Conservation (phyloP, 768 basidiomycete genomes). For the Phlebiopsis gigantea region DNA sequence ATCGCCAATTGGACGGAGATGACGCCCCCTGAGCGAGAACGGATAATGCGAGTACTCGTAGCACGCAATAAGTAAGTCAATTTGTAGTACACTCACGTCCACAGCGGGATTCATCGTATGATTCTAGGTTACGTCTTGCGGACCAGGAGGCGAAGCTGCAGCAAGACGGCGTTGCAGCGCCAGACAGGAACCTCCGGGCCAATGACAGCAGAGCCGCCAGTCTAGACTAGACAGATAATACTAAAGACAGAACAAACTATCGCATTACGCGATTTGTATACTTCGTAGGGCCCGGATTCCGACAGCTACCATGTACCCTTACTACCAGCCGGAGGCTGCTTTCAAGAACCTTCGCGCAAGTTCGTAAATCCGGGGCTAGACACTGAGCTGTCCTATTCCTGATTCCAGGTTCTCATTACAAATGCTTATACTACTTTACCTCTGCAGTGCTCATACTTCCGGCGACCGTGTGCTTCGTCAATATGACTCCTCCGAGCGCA, state of each 20-base stretch:
- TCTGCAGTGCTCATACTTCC: too few relatives aligned
- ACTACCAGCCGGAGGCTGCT: too few relatives aligned
- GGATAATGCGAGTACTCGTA: slow-evolving; percentile 7
- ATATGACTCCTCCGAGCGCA: too few relatives aligned
- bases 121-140: slow-evolving; percentile 1
- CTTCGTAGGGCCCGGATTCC: too few relatives aligned
- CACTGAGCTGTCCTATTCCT: too few relatives aligned
- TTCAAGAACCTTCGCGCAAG: too few relatives aligned
- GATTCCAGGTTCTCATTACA: too few relatives aligned
- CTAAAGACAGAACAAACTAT: background rate
- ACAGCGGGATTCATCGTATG: background rate
- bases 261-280: background rate
- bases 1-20: slow-evolving; percentile 14
- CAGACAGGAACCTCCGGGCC: background rate
- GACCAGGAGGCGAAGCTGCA: slow-evolving; percentile 5
- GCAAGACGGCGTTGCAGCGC: background rate
- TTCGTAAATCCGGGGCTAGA: too few relatives aligned
- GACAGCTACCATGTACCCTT: too few relatives aligned
- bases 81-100: background rate
- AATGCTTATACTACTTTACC: too few relatives aligned
- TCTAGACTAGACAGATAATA: background rate
- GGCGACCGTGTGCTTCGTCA: too few relatives aligned
- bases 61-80: slow-evolving; percentile 11
- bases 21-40: slow-evolving; percentile 8
- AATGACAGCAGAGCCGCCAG: background rate